phyloP scores from a whole-genome alignment of 1,139 yeast species.

The Taphrina pruni region DNA sequence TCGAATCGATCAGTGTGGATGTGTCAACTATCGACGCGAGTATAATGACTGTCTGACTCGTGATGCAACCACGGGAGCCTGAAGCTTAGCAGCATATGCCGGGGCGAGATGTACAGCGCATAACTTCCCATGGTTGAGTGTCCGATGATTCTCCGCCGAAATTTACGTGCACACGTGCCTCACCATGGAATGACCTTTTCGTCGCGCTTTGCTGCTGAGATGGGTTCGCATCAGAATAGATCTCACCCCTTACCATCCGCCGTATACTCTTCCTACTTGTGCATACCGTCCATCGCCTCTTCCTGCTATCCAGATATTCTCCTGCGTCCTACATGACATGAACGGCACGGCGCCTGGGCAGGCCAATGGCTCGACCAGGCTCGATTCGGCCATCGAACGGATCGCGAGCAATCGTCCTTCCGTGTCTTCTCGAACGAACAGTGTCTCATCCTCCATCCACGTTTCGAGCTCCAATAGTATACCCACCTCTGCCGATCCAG shows the following conservation, averaged over 20 bases:
- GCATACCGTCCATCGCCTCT: not conserved
- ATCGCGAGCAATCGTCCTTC: constrained; percentile 24
- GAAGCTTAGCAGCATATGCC: too few relatives aligned
- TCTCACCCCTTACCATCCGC: not conserved
- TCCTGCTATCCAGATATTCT: not conserved
- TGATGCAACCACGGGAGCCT: too few relatives aligned
- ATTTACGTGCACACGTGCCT: too few relatives aligned
- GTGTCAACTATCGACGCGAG: too few relatives aligned
- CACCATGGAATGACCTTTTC: too few relatives aligned
- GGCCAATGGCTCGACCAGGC: constrained; percentile 25
- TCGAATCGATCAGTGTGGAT: too few relatives aligned
- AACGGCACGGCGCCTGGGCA: constrained; percentile 17
- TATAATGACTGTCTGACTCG: too few relatives aligned
- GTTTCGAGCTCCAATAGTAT: constrained; percentile 5
- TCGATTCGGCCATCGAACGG: constrained; percentile 24
- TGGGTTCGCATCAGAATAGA: too few relatives aligned
- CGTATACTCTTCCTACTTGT: not conserved
- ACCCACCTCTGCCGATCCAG: constrained; percentile 18
- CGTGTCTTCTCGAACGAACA: constrained; percentile 20
- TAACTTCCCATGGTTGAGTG: too few relatives aligned
- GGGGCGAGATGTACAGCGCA: too few relatives aligned
- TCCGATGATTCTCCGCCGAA: too few relatives aligned
- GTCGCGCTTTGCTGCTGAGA: too few relatives aligned
- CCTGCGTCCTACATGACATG: constrained; percentile 11
- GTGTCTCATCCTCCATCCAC: constrained; percentile 21